phyloP scores from a whole-genome alignment of 2,329 filamentous ascomycete genomes.

The Botrytis paeoniae region DNA sequence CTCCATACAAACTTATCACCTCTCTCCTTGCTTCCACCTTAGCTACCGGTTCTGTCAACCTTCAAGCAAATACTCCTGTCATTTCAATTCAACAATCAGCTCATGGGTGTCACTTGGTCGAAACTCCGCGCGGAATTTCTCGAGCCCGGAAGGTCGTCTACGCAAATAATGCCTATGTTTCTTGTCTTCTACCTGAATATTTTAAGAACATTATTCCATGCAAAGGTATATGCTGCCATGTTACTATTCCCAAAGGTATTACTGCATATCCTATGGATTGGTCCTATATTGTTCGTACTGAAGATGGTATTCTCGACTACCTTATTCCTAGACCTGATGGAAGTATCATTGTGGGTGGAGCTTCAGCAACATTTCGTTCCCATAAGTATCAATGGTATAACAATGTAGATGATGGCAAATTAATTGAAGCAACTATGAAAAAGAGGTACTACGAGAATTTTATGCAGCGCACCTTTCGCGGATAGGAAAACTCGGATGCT shows the following conservation, averaged over 20 bases:
- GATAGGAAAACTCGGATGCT: constrained; percentile 47
- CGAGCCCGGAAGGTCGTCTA: constrained; percentile 54
- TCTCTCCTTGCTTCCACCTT: constrained; percentile 50
- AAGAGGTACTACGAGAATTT: constrained; percentile 45
- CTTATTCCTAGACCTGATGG: constrained; percentile 35
- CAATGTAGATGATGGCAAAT: constrained; percentile 45
- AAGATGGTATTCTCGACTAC: constrained; percentile 26
- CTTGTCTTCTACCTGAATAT: constrained; percentile 53
- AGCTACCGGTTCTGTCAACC: constrained; percentile 43
- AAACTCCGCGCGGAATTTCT: constrained; percentile 54
- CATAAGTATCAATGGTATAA: constrained; percentile 43
- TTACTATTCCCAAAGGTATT: constrained; percentile 29
- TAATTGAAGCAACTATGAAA: constrained; percentile 40
- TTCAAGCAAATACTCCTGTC: constrained; percentile 52
- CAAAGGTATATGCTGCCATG: constrained; percentile 45
- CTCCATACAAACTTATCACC: constrained; percentile 60
- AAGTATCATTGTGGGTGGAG: constrained; percentile 43
- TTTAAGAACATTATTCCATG: constrained; percentile 56
- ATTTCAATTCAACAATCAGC: constrained; percentile 23
- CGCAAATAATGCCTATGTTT: constrained; percentile 67
- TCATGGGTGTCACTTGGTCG: constrained; percentile 43
- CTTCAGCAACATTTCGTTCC: constrained; percentile 37
- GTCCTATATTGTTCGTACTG: constrained; percentile 23
- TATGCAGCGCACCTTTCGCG: constrained; percentile 36
- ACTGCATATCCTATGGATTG: constrained; percentile 23